These are phyloP conservation scores for Sugiyamaella grinbergsii DNA, from an alignment of 1,139 yeast genomes.

Conservation along the genomic window DNA sequence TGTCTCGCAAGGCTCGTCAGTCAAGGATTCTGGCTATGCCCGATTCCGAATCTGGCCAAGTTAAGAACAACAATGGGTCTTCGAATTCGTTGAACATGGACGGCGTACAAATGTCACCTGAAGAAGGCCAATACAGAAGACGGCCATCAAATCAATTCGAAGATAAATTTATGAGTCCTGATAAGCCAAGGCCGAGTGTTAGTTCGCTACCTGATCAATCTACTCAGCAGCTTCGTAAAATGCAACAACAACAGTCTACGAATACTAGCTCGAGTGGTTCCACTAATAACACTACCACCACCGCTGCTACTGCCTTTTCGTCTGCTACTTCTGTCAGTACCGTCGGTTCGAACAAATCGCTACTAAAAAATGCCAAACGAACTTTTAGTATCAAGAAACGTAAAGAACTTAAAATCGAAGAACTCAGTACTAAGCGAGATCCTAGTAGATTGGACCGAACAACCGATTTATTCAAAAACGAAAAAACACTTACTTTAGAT, in stretches of 20 bases:
- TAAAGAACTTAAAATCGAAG: constrained; percentile 47
- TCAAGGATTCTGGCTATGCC: constrained; percentile 53
- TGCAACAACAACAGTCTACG: constrained; percentile 13
- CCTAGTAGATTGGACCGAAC: constrained; percentile 48
- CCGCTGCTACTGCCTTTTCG: not conserved
- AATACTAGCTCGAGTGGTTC: too few relatives aligned
- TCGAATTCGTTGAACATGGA: constrained; percentile 21
- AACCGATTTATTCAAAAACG: constrained; percentile 72
- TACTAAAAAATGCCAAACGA: constrained; percentile 15
- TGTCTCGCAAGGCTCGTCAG: constrained; percentile 61
- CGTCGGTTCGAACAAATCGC: constrained; percentile 10
- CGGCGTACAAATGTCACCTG: not conserved
- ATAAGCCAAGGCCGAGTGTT: not conserved
- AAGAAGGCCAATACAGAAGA: not conserved
- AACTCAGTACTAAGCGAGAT: constrained; percentile 46
- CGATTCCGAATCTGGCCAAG: constrained; percentile 40
- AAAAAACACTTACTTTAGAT: constrained; percentile 85
- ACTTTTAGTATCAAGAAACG: constrained; percentile 25
- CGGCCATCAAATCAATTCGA: constrained; percentile 3
- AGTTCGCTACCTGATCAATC: constrained; percentile 6
- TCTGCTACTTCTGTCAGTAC: not conserved
- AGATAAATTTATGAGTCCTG: not conserved
- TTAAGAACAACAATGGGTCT: constrained; percentile 32
- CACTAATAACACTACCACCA: too few relatives aligned
- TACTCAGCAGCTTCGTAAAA: not conserved